A percentile compares a stretch with the other conserved stretches of the same genome.
Evolutionary conservation across 139 green algal species (phyloP).

Genomic region (Mesostigma viride): DNA sequence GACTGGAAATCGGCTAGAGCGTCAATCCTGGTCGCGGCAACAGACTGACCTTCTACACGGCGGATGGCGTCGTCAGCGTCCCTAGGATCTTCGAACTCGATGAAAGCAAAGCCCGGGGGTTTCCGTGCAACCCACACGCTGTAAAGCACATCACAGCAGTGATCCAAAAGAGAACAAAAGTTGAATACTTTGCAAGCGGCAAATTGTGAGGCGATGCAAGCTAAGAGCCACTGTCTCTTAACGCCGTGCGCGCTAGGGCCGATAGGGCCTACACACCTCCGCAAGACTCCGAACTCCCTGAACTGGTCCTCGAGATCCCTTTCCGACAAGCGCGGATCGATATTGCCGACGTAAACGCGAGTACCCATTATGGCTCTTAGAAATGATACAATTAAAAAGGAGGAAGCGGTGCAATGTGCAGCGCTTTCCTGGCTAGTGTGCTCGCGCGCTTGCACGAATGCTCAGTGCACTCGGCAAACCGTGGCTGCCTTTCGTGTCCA

Average conservation of each 20-base stretch:
- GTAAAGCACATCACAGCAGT: not conserved
- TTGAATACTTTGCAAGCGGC: not conserved
- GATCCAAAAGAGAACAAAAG: not conserved
- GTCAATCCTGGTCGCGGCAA: too few relatives aligned
- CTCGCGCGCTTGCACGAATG: too few relatives aligned
- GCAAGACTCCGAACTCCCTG: slow-evolving; percentile 15
- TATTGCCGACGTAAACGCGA: slow-evolving; percentile 29
- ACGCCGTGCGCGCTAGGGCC: not conserved
- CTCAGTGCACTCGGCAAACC: too few relatives aligned
- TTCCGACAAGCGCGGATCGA: slow-evolving; percentile 23
- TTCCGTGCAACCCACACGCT: slow-evolving; percentile 35
- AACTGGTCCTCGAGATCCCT: slow-evolving; percentile 32
- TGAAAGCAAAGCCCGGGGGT: slow-evolving; percentile 33
- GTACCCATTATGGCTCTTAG: too few relatives aligned
- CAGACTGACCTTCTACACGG: slow-evolving; percentile 16
- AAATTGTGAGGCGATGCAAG: not conserved
- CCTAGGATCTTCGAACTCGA: slow-evolving; percentile 30
- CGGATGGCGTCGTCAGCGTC: slow-evolving; percentile 29
- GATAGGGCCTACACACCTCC: slow-evolving; percentile 15
- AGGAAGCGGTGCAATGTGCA: too few relatives aligned
- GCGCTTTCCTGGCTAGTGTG: too few relatives aligned
- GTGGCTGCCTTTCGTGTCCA: too few relatives aligned
- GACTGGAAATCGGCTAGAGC: too few relatives aligned
- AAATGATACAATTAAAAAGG: too few relatives aligned
- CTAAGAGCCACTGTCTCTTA: not conserved